A percentile compares a stretch with the other conserved stretches of the same genome.
phyloP scores from a whole-genome alignment of 2,329 filamentous ascomycete genomes.

The Podosphaera fusca region DNA sequence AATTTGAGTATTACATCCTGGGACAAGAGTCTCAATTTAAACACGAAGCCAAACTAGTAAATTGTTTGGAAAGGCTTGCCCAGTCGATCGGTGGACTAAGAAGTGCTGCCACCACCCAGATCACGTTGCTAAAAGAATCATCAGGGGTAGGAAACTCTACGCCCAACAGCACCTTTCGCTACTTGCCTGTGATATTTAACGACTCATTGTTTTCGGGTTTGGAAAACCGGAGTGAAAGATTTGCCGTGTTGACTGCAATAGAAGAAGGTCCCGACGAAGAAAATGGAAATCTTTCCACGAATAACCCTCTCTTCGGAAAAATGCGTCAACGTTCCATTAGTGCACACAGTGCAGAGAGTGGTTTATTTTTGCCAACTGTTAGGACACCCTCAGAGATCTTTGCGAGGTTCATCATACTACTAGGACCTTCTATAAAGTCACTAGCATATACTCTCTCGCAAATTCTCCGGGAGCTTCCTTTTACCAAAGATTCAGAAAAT shows the following conservation, averaged over 20 bases:
- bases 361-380: constrained; percentile 19
- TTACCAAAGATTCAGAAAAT: constrained; percentile 42
- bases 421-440: constrained; percentile 91
- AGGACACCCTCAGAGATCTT: constrained; percentile 65
- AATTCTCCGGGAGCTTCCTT: constrained; percentile 71
- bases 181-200: constrained; percentile 3
- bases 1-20: constrained; percentile 65
- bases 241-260: constrained; percentile 32
- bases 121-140: constrained; percentile 53
- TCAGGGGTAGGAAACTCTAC: constrained; percentile 6
- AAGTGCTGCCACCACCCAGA: constrained; percentile 76
- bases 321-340: background rate
- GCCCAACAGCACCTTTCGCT: constrained; percentile 3
- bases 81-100: constrained; percentile 78
- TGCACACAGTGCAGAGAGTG: constrained; percentile 8
- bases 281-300: constrained; percentile 16
- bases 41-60: constrained; percentile 57
- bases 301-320: background rate
- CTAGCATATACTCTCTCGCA: constrained; percentile 78
- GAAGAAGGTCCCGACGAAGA: constrained; percentile 37
- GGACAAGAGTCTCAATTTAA: constrained; percentile 60
- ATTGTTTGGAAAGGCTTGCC: constrained; percentile 62
- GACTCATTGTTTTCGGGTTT: constrained; percentile 8
- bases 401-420: constrained; percentile 62
- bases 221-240: constrained; percentile 20